Evolutionary conservation across 2,329 filamentous ascomycete species (phyloP), one percentile per base, ranked within the genome.

Genomic region (Ophiostoma montium): DNA sequence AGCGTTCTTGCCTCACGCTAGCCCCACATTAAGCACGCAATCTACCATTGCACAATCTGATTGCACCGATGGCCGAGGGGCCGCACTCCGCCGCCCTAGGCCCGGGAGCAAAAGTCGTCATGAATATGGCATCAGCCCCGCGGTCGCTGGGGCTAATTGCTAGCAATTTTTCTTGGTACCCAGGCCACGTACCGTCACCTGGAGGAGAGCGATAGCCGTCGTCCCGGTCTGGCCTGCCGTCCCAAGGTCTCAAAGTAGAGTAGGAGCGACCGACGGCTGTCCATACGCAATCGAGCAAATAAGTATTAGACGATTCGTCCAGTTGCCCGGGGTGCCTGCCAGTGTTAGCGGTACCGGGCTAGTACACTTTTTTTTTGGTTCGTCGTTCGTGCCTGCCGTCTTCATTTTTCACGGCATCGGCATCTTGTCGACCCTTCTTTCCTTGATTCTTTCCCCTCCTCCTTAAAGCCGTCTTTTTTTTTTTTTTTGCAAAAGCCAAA

Each of bases 1-100:
- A 44, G 42, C 30, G 30, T 36, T 36, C 32, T 50, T 41, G 30
- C 39, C 49, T 46, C 47, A 45, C 49, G 35, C 43, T 44, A 46
- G 46, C 23, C 36, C 55, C 58, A 57, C 58, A 62, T 53, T 49
- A 54, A 63, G 62, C 60, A 62, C 61, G 61, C 60, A 59, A 63
- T 63, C 61, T 59, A n/a, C 38, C 5, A 18, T 49, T 45, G 42
- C 44, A 54, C 43, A 52, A 45, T 52, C 47, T 51, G 43, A 23
- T 27, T 42, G 39, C 39, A n/a, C 39, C 52, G 48, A 51, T 35
- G 48, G 52, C 46, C 52, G 48, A 47, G 18, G 49, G 16, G 45
- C 45, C 46, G 39, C 39, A 35, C 31, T n/a, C 42, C 41, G 50
- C 42, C 39, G 38, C n/a, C 38, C 35, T 10, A 32, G 18, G 36